phyloP scores from a whole-genome alignment of 495 filamentous ascomycete genomes.

The Jackrogersella multiformis region DNA sequence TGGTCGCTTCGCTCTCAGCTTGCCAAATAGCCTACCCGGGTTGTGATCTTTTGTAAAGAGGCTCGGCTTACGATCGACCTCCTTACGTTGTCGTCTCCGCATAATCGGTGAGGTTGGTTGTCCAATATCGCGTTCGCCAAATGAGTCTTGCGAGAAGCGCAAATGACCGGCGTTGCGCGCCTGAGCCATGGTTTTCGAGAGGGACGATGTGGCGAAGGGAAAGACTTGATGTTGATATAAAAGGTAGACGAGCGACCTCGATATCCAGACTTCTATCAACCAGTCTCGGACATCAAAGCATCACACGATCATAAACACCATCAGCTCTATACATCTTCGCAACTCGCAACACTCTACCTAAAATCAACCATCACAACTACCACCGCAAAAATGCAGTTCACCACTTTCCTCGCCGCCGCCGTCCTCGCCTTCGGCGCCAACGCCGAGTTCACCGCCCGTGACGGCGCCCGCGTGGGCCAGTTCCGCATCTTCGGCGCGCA shows the following conservation, averaged over 20 bases:
- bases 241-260: conserved; percentile 4
- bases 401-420: conserved; percentile 32
- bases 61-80: background rate
- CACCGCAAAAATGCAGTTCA: conserved; percentile 45
- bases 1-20: conserved; percentile 36
- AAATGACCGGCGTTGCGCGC: background rate
- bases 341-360: conserved; percentile 1
- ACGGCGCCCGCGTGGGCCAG: conserved; percentile 41
- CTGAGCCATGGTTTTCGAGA: background rate
- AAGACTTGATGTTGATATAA: conserved; percentile 30
- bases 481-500: conserved; percentile 43
- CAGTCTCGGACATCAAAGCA: conserved; percentile 15
- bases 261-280: conserved; percentile 10
- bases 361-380: conserved; percentile 5
- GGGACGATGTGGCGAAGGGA: background rate
- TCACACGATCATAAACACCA: conserved; percentile 3
- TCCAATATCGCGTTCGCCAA: conserved; percentile 32
- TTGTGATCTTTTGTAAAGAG: conserved; percentile 14
- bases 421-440: conserved; percentile 34
- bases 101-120: conserved; percentile 17
- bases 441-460: conserved; percentile 29
- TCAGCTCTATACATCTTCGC: conserved; percentile 6
- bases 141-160: conserved; percentile 1
- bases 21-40: conserved; percentile 7
- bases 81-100: conserved; percentile 26